Conservation (phyloP, 2,329 filamentous ascomycete genomes). For the Cyphellophora attinorum region DNA sequence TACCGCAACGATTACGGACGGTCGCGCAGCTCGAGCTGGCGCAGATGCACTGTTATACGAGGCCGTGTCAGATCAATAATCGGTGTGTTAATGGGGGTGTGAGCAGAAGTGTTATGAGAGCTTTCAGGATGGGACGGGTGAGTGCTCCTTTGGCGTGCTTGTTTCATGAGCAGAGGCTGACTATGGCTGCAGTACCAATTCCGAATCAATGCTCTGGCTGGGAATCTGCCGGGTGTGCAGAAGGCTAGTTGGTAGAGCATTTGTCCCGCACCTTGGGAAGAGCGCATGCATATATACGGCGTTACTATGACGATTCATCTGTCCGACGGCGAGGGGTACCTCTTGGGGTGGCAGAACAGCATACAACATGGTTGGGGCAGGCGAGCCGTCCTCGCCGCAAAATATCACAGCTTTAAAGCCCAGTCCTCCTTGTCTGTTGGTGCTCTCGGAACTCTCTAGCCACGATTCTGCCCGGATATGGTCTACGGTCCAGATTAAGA, state of each 20-base stretch:
- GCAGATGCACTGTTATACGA: constrained; percentile 93
- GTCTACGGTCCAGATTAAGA: too few species aligned
- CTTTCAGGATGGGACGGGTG: constrained; percentile 88
- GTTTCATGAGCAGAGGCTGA: neutral
- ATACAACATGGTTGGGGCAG: too few species aligned
- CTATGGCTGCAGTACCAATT: constrained; percentile 68
- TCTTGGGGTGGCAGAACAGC: too few species aligned
- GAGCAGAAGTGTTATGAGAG: constrained; percentile 77
- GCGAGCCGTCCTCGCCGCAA: too few species aligned
- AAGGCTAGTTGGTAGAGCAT: constrained; percentile 81
- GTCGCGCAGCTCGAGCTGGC: constrained; percentile 88
- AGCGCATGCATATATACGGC: neutral
- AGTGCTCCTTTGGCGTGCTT: constrained; percentile 27
- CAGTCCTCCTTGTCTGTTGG: too few species aligned
- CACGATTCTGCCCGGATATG: too few species aligned
- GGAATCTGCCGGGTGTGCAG: constrained; percentile 81
- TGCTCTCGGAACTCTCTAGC: too few species aligned
- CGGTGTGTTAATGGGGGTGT: constrained; percentile 88
- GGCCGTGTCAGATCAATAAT: constrained; percentile 88
- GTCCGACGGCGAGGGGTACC: too few species aligned
- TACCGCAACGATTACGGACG: constrained; percentile 71
- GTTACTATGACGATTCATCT: too few species aligned
- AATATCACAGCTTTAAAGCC: too few species aligned
- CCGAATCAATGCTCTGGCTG: constrained; percentile 75
- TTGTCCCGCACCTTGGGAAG: neutral